These are phyloP conservation scores for Pochonia chlamydosporia DNA, from an alignment of 2,329 filamentous ascomycete genomes.

Conservation along the genomic window DNA sequence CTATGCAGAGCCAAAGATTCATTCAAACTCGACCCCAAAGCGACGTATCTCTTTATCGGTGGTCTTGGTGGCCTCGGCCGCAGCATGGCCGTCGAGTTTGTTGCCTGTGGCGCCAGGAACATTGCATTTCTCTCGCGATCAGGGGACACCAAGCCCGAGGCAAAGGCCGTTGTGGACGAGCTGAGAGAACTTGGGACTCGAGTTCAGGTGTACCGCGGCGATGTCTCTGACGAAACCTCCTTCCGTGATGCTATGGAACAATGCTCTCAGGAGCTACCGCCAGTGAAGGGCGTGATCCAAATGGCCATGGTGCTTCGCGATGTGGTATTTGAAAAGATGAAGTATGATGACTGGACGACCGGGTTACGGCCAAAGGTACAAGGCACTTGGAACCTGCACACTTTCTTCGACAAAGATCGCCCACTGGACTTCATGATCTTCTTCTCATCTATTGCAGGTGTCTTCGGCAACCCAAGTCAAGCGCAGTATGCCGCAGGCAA, in stretches of 20 bases:
- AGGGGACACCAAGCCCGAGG: background rate
- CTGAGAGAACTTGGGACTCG: background rate
- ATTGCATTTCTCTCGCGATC: background rate
- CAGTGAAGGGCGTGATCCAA: constrained; percentile 18
- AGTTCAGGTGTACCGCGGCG: background rate
- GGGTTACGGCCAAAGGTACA: constrained; percentile 28
- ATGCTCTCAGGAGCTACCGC: constrained; percentile 12
- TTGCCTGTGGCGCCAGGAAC: no score
- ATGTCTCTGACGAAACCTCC: background rate
- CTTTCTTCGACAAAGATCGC: constrained; percentile 16
- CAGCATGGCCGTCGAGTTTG: background rate
- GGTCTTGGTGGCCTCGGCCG: constrained; percentile 1
- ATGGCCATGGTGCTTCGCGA: constrained; percentile 11
- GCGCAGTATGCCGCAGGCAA: constrained; percentile 43
- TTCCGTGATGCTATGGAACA: background rate
- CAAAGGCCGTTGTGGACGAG: background rate
- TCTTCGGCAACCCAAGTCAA: constrained; percentile 44
- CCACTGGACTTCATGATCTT: constrained; percentile 36
- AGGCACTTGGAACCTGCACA: constrained; percentile 35
- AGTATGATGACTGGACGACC: constrained; percentile 23
- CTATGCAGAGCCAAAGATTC: no score
- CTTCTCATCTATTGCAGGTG: constrained; percentile 30
- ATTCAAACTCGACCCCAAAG: background rate
- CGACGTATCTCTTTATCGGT: background rate
- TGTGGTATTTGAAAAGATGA: constrained; percentile 28